Evolutionary conservation across 2,329 filamentous ascomycete species (phyloP), one percentile per base, ranked within the genome.

Genomic region (Allantophomopsis lycopodina): DNA sequence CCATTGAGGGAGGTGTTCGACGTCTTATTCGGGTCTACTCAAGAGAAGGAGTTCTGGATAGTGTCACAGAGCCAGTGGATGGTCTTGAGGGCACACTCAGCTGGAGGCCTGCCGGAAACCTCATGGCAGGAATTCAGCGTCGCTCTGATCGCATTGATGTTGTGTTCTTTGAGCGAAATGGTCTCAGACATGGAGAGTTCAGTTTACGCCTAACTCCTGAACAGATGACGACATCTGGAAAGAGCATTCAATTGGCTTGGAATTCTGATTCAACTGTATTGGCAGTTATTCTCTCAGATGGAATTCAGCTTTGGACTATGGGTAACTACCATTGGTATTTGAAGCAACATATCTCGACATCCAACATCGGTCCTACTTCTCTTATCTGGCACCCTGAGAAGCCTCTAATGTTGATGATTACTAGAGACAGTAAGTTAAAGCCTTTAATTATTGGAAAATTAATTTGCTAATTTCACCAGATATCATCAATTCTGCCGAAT

Each of bases 321-420:
- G 83, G 86, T 15, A 98, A 98, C 57, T 98, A 98, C 50, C 85
- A 96, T 56, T 98, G 91, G 74, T 96, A 96, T 57, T 68, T 98
- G 13, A 98, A 98, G 62, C 87, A 94, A 56, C 87, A 95, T 55
- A 68, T 95, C 6, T 60, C 64, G 6, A 62, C 69, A 6, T 51
- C 49, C 11, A 48, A 51, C 3, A 50, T 59, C n/a, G 21, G 44
- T n/a, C 37, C 33, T 14, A 43, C 20, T 15, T 44, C 51, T 13
- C 16, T 58, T 5, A 55, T 65, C 1, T 98, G 91, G 91, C 86
- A 98, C 57, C 75, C 85, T 1, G 91, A 96, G 55, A 87, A 83
- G 56, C 64, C 87, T 3, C 63, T 95, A 28, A 73, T 76, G 12
- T 67, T 91, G 37, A 68, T 74, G 14, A 61, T 74, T 7, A 67